Percentiles rank a stretch among this genome's conserved stretches.
phyloP scores from a whole-genome alignment of 768 basidiomycete genomes.

The Lentinus tigrinus region DNA sequence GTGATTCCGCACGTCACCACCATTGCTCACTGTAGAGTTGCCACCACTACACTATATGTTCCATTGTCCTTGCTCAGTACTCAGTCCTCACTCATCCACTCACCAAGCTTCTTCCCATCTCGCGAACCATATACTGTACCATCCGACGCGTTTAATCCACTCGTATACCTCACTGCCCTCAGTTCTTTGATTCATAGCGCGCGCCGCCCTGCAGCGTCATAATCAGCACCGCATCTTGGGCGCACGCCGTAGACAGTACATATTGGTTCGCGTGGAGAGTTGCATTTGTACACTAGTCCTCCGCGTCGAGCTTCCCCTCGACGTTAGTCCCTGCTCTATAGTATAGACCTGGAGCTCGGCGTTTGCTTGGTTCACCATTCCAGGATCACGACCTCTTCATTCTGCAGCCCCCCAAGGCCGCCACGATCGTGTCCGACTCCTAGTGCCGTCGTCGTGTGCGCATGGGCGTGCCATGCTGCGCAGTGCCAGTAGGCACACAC shows the following conservation, averaged over 20 bases:
- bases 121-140: slow-evolving; percentile 9
- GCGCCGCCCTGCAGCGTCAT: too few species aligned
- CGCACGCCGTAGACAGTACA: neutral
- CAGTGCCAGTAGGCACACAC: too few species aligned
- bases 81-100: neutral
- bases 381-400: too few species aligned
- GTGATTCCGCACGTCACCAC: neutral
- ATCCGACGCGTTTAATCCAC: slow-evolving; percentile 17
- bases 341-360: neutral
- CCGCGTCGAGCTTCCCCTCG: slow-evolving; percentile 4
- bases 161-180: slow-evolving; percentile 6
- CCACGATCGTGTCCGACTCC: too few species aligned
- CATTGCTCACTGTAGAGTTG: neutral
- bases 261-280: neutral
- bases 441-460: neutral
- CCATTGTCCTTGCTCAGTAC: neutral
- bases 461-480: too few species aligned
- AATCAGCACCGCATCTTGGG: too few species aligned
- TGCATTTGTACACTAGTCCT: slow-evolving; percentile 7
- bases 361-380: neutral
- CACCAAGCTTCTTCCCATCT: neutral
- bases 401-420: too few species aligned
- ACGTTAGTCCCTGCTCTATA: slow-evolving; percentile 1
- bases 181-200: neutral
- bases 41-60: neutral